Percentiles rank a stretch among this genome's conserved stretches.
phyloP scores from a whole-genome alignment of 192 early-diverging fungal genomes.

The Coemansia umbellata region DNA sequence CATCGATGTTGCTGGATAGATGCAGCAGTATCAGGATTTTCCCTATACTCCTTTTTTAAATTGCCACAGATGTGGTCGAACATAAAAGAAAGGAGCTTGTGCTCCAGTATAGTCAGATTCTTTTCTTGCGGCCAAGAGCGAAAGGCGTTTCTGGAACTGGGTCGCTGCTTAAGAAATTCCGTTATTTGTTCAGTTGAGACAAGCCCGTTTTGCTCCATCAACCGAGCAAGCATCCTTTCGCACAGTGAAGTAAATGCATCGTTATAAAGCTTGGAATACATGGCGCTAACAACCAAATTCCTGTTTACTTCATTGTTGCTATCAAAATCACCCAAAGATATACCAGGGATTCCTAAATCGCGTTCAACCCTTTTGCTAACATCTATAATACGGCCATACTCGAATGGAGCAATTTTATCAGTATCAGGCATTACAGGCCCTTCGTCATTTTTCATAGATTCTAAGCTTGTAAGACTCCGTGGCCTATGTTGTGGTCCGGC shows the following conservation, averaged over 20 bases:
- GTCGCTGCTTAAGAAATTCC: slow-evolving; percentile 13
- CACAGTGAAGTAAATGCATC: slow-evolving; percentile 32
- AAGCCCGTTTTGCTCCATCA: slow-evolving; percentile 10
- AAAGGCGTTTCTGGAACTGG: background rate
- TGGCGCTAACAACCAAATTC: slow-evolving; percentile 39
- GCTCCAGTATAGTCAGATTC: slow-evolving; percentile 32
- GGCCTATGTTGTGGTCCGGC: background rate
- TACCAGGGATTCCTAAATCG: slow-evolving; percentile 35
- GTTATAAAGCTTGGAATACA: slow-evolving; percentile 48
- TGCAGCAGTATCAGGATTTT: too few species aligned
- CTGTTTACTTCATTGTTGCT: slow-evolving; percentile 25
- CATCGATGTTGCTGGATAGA: too few species aligned
- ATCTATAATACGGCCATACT: slow-evolving; percentile 29
- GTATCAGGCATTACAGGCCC: background rate
- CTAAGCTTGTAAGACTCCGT: background rate
- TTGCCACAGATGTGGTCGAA: background rate
- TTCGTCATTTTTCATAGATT: background rate
- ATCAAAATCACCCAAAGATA: slow-evolving; percentile 14
- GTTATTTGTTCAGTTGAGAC: slow-evolving; percentile 13
- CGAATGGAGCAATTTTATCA: slow-evolving; percentile 25
- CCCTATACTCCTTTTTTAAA: background rate
- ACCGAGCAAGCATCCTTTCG: slow-evolving; percentile 32
- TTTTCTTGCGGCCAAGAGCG: slow-evolving; percentile 12
- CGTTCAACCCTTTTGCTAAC: slow-evolving; percentile 27
- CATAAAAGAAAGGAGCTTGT: slow-evolving; percentile 28